Conservation (phyloP, 495 filamentous ascomycete genomes). For the Aspergillus heteromorphus region DNA sequence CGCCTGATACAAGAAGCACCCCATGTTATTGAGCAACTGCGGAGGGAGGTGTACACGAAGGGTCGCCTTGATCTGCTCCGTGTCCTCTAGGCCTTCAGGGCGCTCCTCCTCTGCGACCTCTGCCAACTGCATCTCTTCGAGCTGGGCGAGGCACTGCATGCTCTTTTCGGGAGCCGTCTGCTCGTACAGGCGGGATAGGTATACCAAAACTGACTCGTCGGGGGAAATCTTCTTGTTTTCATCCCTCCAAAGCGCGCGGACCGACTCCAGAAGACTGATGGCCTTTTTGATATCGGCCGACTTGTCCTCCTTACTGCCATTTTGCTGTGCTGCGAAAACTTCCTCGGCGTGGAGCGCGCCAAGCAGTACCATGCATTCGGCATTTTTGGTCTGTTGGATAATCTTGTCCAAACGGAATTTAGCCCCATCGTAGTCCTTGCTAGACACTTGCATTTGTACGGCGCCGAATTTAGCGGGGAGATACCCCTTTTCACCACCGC, state of each 20-base stretch:
- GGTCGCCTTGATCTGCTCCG: slow-evolving; percentile 49
- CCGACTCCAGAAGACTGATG: slow-evolving; percentile 71
- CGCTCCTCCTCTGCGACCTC: slow-evolving; percentile 62
- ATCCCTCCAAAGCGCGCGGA: slow-evolving; percentile 85
- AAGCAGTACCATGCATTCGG: slow-evolving; percentile 87
- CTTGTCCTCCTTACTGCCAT: slow-evolving; percentile 79
- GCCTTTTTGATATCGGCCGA: slow-evolving; percentile 76
- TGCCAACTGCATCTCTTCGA: slow-evolving; percentile 80
- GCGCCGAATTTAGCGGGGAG: slow-evolving; percentile 88
- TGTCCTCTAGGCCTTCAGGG: slow-evolving; percentile 61
- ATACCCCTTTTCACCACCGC: slow-evolving; percentile 80
- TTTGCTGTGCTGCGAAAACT: slow-evolving; percentile 70
- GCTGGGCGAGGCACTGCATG: slow-evolving; percentile 80
- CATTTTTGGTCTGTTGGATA: slow-evolving; percentile 72
- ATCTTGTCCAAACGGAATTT: slow-evolving; percentile 94
- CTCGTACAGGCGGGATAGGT: slow-evolving; percentile 88
- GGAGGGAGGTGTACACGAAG: slow-evolving; percentile 75
- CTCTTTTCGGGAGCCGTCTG: slow-evolving; percentile 79
- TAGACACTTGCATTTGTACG: slow-evolving; percentile 79
- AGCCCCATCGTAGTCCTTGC: slow-evolving; percentile 79
- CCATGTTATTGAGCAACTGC: slow-evolving; percentile 94
- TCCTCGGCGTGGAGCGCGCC: slow-evolving; percentile 91
- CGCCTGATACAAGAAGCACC: slow-evolving; percentile 83
- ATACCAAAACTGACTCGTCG: slow-evolving; percentile 85
- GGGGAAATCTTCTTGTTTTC: slow-evolving; percentile 74